Base-by-base conservation (phyloP, 768 basidiomycete genomes). In the Tricholomella constricta region DNA sequence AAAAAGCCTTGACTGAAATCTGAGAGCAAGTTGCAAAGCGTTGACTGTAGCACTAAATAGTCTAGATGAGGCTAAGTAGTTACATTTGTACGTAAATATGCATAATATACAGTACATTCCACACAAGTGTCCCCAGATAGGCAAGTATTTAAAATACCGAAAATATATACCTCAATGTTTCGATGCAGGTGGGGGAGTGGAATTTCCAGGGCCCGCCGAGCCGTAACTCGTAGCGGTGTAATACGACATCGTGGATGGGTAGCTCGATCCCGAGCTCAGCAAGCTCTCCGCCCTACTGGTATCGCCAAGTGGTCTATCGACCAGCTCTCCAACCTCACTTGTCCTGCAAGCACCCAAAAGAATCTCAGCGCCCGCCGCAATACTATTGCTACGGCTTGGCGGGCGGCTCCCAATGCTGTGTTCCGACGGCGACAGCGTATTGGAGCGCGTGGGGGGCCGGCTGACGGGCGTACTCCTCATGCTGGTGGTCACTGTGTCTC, bases 381-480 rank as follows among this genome's bases (percentile, higher is more conserved):
- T 53, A 36, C 73, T 76, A 48, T 69, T 72, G 12, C 67, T 56
- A 32, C 75, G 62, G 50, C 75, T 79, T n/a, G 72, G 67, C 19
- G 70, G 66, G 17, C 65, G 68, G 52, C 69, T 68, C 37, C 51
- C 66, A 45, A 56, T 51, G 23, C 60, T 62, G 42, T 64, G 54
- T 8, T 69, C 71, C 45, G 59, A 58, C 57, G 65, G 60, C 23
- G 69, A 69, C 19, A 72, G 58, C 14, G 72, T 67, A 40, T 71
- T 69, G 32, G 71, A 69, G 40, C 74, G 64, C 31, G 78, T 78
- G 4, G 72, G 71, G 34, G 77, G 75, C 12, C 75, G 67, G 52
- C 74, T 75, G 1, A 64, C 52, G 7, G 64, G 59, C 19, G 58
- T 51, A 46, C 55, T 64, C 47, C 49, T 55, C 52, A 60, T 55